Evolutionary conservation across 2,329 filamentous ascomycete genomes (phyloP).

Genomic region (Cryphonectria parasitica): DNA sequence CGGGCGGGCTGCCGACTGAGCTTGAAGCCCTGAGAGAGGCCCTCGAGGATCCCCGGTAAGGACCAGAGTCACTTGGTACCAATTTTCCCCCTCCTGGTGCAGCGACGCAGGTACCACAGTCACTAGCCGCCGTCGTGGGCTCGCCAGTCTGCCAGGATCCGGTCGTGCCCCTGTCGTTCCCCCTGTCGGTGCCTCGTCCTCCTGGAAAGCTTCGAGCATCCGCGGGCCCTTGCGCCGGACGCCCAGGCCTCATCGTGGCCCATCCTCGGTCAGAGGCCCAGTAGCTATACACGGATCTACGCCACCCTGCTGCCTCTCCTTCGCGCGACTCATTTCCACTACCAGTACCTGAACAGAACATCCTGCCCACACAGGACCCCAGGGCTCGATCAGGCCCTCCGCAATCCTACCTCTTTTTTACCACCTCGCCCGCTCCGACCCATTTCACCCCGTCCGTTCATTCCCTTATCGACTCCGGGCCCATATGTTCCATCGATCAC

Average conservation of each 20-base stretch:
- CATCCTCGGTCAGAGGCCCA: slow-evolving; percentile 24
- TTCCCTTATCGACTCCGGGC: slow-evolving; percentile 25
- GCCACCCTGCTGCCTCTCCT: slow-evolving; percentile 26
- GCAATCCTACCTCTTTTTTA: slow-evolving; percentile 23
- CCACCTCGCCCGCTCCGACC: slow-evolving; percentile 26
- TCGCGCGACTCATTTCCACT: slow-evolving; percentile 30
- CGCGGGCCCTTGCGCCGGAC: slow-evolving; percentile 20
- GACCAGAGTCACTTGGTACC: slow-evolving; percentile 9
- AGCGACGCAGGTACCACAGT: slow-evolving; percentile 5
- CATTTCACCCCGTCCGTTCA: slow-evolving; percentile 22
- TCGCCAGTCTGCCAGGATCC: slow-evolving; percentile 14
- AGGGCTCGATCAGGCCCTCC: slow-evolving; percentile 27
- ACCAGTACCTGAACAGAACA: slow-evolving; percentile 18
- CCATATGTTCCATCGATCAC: slow-evolving; percentile 53
- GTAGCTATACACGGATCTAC: slow-evolving; percentile 21
- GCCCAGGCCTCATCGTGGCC: slow-evolving; percentile 28
- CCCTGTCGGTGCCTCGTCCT: slow-evolving; percentile 3
- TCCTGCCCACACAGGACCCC: slow-evolving; percentile 14
- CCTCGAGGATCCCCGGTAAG: neutral
- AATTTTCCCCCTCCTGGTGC: neutral
- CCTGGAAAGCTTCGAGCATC: slow-evolving; percentile 23
- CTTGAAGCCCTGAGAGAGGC: neutral
- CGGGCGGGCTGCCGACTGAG: neutral
- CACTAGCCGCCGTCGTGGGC: slow-evolving; percentile 14
- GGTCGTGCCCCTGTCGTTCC: slow-evolving; percentile 20